These are phyloP conservation scores for Trichopus zeylanicus DNA, from an alignment of 116 monocot genomes.

Conservation along the genomic window DNA sequence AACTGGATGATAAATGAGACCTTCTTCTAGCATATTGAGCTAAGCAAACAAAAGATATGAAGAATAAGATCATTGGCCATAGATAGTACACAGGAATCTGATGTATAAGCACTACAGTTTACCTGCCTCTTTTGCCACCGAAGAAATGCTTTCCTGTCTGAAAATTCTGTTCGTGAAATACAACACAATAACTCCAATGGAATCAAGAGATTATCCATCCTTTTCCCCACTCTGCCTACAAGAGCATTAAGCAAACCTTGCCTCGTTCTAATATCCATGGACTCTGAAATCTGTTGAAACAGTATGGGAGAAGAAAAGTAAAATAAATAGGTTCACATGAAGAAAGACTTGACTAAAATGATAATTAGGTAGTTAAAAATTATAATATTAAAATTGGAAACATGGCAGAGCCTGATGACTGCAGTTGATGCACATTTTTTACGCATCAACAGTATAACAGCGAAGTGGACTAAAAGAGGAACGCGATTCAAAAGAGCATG, in stretches of 20 bases:
- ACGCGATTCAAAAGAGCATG: too few relatives aligned
- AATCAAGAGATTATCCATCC: slow-evolving; percentile 92
- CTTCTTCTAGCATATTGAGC: slow-evolving; percentile 96
- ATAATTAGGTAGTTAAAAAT: background rate
- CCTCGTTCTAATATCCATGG: slow-evolving; percentile 93
- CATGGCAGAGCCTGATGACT: too few relatives aligned
- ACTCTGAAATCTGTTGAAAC: slow-evolving; percentile 63
- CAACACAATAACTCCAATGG: slow-evolving; percentile 80
- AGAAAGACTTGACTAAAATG: background rate
- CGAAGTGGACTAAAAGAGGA: too few relatives aligned
- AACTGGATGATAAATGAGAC: slow-evolving; percentile 80
- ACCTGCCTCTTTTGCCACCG: slow-evolving; percentile 99
- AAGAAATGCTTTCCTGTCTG: slow-evolving; percentile 85
- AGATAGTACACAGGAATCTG: background rate
- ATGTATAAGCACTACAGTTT: slow-evolving; percentile 7
- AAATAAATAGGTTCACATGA: background rate
- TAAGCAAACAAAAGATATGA: slow-evolving; percentile 15
- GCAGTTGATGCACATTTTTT: too few relatives aligned
- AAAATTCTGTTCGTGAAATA: slow-evolving; percentile 86
- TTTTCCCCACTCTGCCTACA: slow-evolving; percentile 76
- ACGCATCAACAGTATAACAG: too few relatives aligned
- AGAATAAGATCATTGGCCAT: background rate
- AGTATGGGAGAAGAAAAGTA: background rate
- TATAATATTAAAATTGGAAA: background rate
- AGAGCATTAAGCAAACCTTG: slow-evolving; percentile 90